A percentile compares a stretch with the other conserved stretches of the same genome.
phyloP scores from a whole-genome alignment of 768 basidiomycete species.

The Lanmaoa pseudosensibilis region DNA sequence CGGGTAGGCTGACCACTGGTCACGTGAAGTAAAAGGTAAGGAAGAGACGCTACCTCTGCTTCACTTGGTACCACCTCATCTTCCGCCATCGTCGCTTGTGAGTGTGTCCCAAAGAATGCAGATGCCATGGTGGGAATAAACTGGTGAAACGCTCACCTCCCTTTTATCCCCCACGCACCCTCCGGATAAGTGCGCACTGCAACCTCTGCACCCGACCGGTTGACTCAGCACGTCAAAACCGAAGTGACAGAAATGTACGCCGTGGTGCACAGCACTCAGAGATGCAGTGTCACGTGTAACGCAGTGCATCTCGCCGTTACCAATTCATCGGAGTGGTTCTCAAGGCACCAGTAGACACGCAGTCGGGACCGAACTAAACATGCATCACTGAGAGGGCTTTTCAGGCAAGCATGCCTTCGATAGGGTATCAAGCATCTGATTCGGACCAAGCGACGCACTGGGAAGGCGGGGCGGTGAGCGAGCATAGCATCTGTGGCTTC shows the following conservation, averaged over 20 bases:
- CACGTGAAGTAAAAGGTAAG: background rate
- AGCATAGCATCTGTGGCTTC: background rate
- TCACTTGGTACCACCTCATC: background rate
- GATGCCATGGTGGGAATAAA: slow-evolving; percentile 3
- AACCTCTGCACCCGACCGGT: background rate
- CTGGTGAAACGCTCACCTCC: background rate
- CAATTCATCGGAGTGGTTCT: background rate
- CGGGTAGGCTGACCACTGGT: background rate
- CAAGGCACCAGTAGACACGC: background rate
- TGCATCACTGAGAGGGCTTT: background rate
- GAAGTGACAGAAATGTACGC: too few relatives aligned
- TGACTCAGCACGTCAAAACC: background rate
- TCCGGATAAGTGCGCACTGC: background rate
- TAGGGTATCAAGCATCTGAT: background rate
- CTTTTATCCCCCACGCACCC: slow-evolving; percentile 5
- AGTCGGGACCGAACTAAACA: too few relatives aligned
- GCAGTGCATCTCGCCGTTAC: background rate
- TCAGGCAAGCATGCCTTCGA: background rate
- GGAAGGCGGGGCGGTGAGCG: background rate
- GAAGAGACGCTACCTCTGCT: slow-evolving; percentile 15
- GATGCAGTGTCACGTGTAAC: background rate
- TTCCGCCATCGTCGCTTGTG: background rate
- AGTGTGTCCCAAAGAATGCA: background rate
- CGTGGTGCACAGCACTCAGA: background rate
- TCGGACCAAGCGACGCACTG: background rate